Conservation (phyloP, 768 basidiomycete species). For the Pisolithus marmoratus region DNA sequence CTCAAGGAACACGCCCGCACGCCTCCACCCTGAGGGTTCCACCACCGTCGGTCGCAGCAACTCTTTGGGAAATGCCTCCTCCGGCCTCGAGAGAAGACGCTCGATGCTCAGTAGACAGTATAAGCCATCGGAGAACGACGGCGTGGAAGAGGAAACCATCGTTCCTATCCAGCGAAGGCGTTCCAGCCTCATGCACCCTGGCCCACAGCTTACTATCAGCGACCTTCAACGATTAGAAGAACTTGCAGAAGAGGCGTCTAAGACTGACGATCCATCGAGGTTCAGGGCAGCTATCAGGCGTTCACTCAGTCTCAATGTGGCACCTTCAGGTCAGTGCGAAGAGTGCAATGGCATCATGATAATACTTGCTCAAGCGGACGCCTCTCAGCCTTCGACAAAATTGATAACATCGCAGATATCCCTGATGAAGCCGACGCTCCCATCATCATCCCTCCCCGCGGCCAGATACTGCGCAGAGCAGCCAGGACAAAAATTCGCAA, state of each 20-base stretch:
- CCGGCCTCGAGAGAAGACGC: constrained; percentile 71
- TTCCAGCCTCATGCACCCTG: constrained; percentile 57
- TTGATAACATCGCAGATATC: constrained; percentile 62
- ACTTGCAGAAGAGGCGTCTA: constrained; percentile 84
- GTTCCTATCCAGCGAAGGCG: constrained; percentile 66
- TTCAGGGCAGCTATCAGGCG: constrained; percentile 76
- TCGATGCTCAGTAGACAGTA: constrained; percentile 96
- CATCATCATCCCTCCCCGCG: constrained; percentile 78
- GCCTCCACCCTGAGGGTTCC: constrained; percentile 46
- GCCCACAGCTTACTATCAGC: constrained; percentile 84
- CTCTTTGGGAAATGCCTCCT: constrained; percentile 36
- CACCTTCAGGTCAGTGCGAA: constrained; percentile 69
- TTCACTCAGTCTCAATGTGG: constrained; percentile 82
- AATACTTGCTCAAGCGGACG: constrained; percentile 16
- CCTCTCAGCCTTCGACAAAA: constrained; percentile 54
- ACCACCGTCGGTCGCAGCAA: constrained; percentile 36
- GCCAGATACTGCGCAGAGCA: constrained; percentile 83
- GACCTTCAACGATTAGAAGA: constrained; percentile 95
- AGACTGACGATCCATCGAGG: constrained; percentile 74
- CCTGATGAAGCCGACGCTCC: constrained; percentile 85
- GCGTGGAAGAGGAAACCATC: constrained; percentile 64
- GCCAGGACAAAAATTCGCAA: constrained; percentile 97
- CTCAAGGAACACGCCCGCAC: constrained; percentile 86
- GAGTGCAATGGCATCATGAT: constrained; percentile 4
- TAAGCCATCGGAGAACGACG: constrained; percentile 72